A percentile compares a stretch with the other conserved stretches of the same genome.
phyloP scores from a whole-genome alignment of 768 basidiomycete genomes.

The Hortiboletus campestris region DNA sequence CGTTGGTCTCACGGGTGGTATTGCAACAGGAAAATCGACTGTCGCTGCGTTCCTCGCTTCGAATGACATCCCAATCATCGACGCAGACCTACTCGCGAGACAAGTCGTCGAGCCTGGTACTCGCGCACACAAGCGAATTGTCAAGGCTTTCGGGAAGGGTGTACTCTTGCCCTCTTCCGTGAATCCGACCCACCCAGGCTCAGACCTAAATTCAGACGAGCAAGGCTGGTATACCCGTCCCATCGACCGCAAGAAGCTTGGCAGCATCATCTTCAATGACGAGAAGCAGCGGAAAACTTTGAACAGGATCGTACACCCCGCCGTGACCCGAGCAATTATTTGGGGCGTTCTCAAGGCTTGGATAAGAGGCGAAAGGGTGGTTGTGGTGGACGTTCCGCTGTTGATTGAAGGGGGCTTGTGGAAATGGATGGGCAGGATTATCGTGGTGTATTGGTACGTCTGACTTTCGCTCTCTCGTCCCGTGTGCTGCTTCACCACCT shows the following conservation, averaged over 20 bases:
- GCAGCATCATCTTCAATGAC: slow-evolving; percentile 82
- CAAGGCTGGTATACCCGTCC: slow-evolving; percentile 52
- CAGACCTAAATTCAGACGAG: background rate
- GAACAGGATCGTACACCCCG: slow-evolving; percentile 88
- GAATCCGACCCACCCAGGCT: background rate
- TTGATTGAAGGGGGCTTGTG: slow-evolving; percentile 87
- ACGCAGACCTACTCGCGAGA: slow-evolving; percentile 89
- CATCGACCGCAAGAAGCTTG: slow-evolving; percentile 81
- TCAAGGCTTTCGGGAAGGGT: slow-evolving; percentile 64
- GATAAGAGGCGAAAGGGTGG: slow-evolving; percentile 74
- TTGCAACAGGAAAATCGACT: slow-evolving; percentile 95
- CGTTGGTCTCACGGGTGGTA: slow-evolving; percentile 93
- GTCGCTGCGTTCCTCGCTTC: slow-evolving; percentile 72
- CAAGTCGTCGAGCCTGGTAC: slow-evolving; percentile 84
- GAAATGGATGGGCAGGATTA: slow-evolving; percentile 77
- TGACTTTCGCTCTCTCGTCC: slow-evolving; percentile 1
- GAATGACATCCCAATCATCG: slow-evolving; percentile 75
- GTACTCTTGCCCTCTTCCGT: slow-evolving; percentile 46
- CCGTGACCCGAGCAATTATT: slow-evolving; percentile 78
- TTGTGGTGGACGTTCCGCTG: slow-evolving; percentile 88
- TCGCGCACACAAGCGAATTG: slow-evolving; percentile 64
- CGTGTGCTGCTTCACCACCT: background rate
- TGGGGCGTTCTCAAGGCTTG: slow-evolving; percentile 66
- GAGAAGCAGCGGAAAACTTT: slow-evolving; percentile 65
- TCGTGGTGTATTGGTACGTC: slow-evolving; percentile 91